A percentile compares a stretch with the other conserved stretches of the same genome.
Conservation (phyloP, 805 yeast genomes). For the Metschnikowia lunata region DNA sequence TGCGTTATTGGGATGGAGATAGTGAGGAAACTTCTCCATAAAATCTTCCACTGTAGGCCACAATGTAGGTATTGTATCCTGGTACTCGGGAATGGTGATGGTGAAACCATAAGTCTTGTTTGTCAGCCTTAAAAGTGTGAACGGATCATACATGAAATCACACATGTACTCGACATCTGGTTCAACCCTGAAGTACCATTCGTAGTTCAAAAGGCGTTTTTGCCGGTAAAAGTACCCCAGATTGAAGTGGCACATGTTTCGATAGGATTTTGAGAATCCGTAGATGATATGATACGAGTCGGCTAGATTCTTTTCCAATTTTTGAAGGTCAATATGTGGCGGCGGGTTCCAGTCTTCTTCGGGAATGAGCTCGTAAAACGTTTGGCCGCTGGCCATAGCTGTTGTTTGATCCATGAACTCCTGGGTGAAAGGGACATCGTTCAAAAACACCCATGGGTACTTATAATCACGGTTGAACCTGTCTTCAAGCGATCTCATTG, state of each 20-base stretch:
- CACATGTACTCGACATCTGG: constrained; percentile 55
- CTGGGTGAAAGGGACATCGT: constrained; percentile 39
- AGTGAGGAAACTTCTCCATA: constrained; percentile 41
- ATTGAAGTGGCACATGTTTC: constrained; percentile 73
- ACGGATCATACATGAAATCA: constrained; percentile 55
- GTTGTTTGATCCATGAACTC: constrained; percentile 40
- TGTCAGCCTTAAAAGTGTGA: constrained; percentile 37
- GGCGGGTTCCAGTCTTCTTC: constrained; percentile 40
- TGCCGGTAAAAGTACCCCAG: constrained; percentile 57
- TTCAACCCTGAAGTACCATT: constrained; percentile 59
- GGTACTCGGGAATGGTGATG: constrained; percentile 48
- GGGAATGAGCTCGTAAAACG: constrained; percentile 40
- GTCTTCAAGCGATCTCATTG: constrained; percentile 42
- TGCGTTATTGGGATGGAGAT: constrained; percentile 45
- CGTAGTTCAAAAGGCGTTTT: constrained; percentile 41
- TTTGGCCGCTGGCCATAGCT: constrained; percentile 42
- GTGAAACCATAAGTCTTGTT: constrained; percentile 49
- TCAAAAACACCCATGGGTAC: constrained; percentile 44
- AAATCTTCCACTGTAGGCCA: constrained; percentile 48
- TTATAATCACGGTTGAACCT: constrained; percentile 36
- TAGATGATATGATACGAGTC: constrained; percentile 31
- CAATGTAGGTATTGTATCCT: constrained; percentile 48
- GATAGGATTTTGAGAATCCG: constrained; percentile 48
- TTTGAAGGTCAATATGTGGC: constrained; percentile 26
- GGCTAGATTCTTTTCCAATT: constrained; percentile 23